Conservation (phyloP, 805 yeast genomes). For the Ogataea pini region DNA sequence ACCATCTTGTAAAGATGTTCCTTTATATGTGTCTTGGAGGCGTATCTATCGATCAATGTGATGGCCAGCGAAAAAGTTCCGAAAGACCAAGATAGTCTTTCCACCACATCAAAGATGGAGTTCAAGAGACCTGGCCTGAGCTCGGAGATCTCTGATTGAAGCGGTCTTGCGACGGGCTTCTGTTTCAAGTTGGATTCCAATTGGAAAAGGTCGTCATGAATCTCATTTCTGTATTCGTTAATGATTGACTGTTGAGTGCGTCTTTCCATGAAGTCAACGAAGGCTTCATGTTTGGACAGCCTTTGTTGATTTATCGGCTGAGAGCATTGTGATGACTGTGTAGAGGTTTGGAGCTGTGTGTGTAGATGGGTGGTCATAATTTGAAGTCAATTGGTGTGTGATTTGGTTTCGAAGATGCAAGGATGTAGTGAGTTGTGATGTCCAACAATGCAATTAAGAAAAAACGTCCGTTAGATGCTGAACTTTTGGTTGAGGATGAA, state of each 20-base stretch:
- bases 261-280: constrained; percentile 30
- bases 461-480: not conserved
- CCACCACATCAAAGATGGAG: constrained; percentile 34
- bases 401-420: not conserved
- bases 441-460: not conserved
- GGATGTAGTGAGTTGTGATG: not conserved
- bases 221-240: constrained; percentile 32
- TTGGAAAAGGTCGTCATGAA: constrained; percentile 28
- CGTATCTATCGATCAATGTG: constrained; percentile 41
- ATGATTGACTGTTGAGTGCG: constrained; percentile 30
- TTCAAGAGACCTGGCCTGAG: constrained; percentile 31
- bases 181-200: constrained; percentile 34
- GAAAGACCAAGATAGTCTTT: constrained; percentile 32
- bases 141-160: constrained; percentile 24
- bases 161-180: constrained; percentile 29
- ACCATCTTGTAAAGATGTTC: constrained; percentile 39
- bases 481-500: not conserved
- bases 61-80: constrained; percentile 41
- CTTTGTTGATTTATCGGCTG: not conserved
- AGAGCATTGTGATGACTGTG: not conserved
- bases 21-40: constrained; percentile 36
- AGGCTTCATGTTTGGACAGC: constrained; percentile 15
- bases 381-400: not conserved
- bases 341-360: not conserved
- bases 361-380: not conserved